Percentiles rank a stretch among this genome's conserved stretches.
Evolutionary conservation across 1,139 yeast genomes (phyloP).

Genomic region (Suhomyces coccinellae): DNA sequence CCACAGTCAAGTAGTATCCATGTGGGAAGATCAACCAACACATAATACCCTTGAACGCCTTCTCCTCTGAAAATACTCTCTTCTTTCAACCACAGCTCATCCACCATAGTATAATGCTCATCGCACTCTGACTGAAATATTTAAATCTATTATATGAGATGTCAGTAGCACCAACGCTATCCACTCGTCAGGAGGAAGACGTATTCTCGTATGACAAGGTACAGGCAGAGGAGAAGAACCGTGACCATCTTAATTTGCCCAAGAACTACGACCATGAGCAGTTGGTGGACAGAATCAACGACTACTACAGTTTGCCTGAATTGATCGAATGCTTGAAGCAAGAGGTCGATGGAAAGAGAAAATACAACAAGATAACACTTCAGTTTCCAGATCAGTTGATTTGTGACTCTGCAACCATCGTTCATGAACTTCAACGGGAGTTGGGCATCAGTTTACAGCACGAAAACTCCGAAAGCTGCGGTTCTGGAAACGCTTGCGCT

Average conservation of each 20-base stretch:
- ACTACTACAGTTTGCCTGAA: constrained; percentile 55
- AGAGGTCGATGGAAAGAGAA: constrained; percentile 22
- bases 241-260: constrained; percentile 33
- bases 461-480: neutral
- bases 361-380: constrained; percentile 60
- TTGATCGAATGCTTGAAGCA: constrained; percentile 39
- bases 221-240: constrained; percentile 14
- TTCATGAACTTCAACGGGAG: constrained; percentile 45
- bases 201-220: constrained; percentile 47
- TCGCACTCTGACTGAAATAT: neutral
- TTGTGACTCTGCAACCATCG: constrained; percentile 74
- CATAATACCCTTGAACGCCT: too few species aligned
- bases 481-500: neutral
- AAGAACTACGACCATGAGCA: constrained; percentile 25
- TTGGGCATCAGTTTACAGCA: constrained; percentile 16
- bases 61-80: too few species aligned
- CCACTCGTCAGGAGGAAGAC: constrained; percentile 59
- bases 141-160: neutral
- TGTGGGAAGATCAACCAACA: too few species aligned
- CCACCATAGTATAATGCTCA: neutral
- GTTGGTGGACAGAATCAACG: constrained; percentile 32
- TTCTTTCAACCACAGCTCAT: neutral
- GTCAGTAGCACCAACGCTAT: constrained; percentile 55
- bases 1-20: too few species aligned
- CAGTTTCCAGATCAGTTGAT: constrained; percentile 88